Evolutionary conservation across 805 yeast species (phyloP).

Genomic region (Yamadazyma takamatsuzukensis): DNA sequence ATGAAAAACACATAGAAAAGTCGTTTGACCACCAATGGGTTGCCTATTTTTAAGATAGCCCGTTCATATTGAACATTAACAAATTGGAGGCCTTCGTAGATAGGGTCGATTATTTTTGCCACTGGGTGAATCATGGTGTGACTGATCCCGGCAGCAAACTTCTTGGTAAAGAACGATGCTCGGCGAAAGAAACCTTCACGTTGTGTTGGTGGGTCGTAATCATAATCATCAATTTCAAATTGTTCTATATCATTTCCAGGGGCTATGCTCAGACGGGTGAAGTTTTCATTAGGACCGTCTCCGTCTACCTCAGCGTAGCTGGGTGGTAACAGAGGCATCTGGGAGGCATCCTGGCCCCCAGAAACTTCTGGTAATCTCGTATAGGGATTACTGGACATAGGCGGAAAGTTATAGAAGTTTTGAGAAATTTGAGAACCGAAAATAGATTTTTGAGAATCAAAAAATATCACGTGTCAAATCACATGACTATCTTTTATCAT

Average conservation of each 20-base stretch:
- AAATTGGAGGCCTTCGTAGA: conserved; percentile 44
- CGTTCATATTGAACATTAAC: conserved; percentile 50
- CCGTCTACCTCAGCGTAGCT: conserved; percentile 10
- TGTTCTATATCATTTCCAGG: conserved; percentile 12
- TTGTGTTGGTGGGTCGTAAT: conserved; percentile 13
- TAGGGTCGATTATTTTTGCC: conserved; percentile 46
- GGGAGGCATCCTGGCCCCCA: background rate
- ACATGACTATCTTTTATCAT: no score
- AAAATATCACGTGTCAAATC: no score
- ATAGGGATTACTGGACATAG: no score
- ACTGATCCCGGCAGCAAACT: conserved; percentile 8
- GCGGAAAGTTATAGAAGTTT: no score
- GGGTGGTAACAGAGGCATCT: conserved; percentile 14
- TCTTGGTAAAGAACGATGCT: conserved; percentile 25
- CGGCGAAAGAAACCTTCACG: conserved; percentile 25
- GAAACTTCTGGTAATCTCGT: conserved; percentile 33
- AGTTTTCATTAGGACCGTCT: background rate
- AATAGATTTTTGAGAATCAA: no score
- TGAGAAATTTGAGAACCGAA: no score
- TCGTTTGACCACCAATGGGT: conserved; percentile 79
- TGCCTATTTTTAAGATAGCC: conserved; percentile 64
- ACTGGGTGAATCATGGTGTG: conserved; percentile 34
- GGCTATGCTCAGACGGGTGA: background rate
- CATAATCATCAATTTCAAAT: conserved; percentile 16
- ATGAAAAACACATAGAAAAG: conserved; percentile 66